Conservation (phyloP, 176 grass and related monocot genomes). For the Cenchrus americanus region DNA sequence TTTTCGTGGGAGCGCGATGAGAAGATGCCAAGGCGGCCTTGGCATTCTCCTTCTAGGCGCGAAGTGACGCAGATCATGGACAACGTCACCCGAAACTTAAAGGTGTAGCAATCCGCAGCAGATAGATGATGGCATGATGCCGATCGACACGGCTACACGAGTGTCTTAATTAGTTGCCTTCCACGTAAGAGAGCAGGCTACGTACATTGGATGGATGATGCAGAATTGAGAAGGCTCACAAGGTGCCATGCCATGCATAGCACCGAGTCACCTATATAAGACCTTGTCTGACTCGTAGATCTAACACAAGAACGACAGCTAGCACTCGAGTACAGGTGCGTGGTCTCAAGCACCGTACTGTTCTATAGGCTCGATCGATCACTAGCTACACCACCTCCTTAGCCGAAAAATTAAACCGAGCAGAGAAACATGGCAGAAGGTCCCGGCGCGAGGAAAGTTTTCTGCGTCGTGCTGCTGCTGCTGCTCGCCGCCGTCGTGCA, state of each 20-base stretch:
- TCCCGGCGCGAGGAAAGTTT: background rate
- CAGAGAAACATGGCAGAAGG: conserved; percentile 2
- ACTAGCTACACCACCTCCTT: background rate
- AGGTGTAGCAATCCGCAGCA: background rate
- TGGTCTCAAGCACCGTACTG: too few species aligned
- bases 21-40: background rate
- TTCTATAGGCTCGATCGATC: too few species aligned
- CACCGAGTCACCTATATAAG: conserved; percentile 7
- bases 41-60: background rate
- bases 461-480: conserved; percentile 8
- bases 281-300: background rate
- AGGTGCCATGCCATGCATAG: background rate
- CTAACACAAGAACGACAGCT: background rate
- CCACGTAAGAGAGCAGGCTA: background rate
- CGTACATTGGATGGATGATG: background rate
- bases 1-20: background rate
- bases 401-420: background rate
- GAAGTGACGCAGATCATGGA: background rate
- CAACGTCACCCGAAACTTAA: too few species aligned
- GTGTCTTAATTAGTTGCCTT: background rate
- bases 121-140: background rate
- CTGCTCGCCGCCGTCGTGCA: background rate
- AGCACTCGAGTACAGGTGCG: too few species aligned
- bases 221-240: background rate
- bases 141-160: background rate